Evolutionary conservation across 306 rosid genomes (phyloP).

Genomic region (Pueraria montana): DNA sequence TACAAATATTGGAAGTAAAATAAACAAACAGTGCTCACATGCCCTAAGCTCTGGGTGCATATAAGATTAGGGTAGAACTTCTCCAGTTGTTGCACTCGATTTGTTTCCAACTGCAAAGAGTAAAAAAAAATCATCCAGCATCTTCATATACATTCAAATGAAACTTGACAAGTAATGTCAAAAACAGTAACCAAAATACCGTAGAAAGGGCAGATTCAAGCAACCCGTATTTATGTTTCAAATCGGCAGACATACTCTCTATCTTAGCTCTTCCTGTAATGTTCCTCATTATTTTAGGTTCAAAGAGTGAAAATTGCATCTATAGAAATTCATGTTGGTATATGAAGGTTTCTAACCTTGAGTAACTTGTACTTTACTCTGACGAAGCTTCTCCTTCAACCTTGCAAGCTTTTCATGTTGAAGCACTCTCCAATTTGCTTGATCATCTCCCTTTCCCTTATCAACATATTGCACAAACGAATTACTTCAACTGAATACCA

Average conservation of each 20-base stretch:
- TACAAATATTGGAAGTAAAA: slow-evolving; percentile 36
- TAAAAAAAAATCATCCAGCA: slow-evolving; percentile 48
- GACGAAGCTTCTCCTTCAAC: slow-evolving; percentile 78
- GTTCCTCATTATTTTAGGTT: slow-evolving; percentile 48
- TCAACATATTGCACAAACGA: slow-evolving; percentile 41
- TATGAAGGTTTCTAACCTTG: slow-evolving; percentile 65
- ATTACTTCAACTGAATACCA: slow-evolving; percentile 42
- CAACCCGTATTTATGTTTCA: slow-evolving; percentile 74
- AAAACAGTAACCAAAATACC: slow-evolving; percentile 58
- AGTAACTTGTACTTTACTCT: slow-evolving; percentile 64
- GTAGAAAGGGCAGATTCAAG: slow-evolving; percentile 78
- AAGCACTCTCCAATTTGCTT: slow-evolving; percentile 82
- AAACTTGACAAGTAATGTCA: slow-evolving; percentile 23
- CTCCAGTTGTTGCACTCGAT: slow-evolving; percentile 85
- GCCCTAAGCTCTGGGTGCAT: slow-evolving; percentile 93
- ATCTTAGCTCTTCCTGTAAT: slow-evolving; percentile 78
- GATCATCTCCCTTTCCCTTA: slow-evolving; percentile 94
- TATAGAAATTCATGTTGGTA: slow-evolving; percentile 26
- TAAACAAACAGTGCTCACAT: slow-evolving; percentile 64
- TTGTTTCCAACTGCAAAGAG: slow-evolving; percentile 77
- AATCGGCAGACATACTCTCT: slow-evolving; percentile 66
- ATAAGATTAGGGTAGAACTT: slow-evolving; percentile 90
- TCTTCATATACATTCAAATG: slow-evolving; percentile 24
- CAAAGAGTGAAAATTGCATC: slow-evolving; percentile 33
- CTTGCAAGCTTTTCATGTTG: slow-evolving; percentile 81